phyloP scores from a whole-genome alignment of 2,329 filamentous ascomycete species.

The Thielaviopsis ethacetica region DNA sequence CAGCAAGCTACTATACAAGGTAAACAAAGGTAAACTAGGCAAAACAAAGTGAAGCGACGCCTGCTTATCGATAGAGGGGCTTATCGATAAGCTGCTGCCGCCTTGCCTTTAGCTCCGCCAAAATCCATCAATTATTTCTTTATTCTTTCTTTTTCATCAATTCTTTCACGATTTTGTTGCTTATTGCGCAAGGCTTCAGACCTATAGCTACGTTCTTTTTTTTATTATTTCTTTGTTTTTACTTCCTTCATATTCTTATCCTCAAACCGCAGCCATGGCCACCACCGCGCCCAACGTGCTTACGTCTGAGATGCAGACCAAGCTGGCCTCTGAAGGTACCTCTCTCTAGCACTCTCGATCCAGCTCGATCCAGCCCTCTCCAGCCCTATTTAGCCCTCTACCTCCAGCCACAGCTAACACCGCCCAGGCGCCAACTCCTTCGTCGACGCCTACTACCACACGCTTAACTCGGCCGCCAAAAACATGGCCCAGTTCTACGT shows the following conservation, averaged over 20 bases:
- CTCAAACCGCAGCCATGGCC: slow-evolving; percentile 2
- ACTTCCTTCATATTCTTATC: too few relatives aligned
- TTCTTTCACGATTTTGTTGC: background rate
- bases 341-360: background rate
- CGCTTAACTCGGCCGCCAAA: slow-evolving; percentile 46
- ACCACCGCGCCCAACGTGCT: slow-evolving; percentile 7
- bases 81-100: slow-evolving; percentile 1
- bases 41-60: background rate
- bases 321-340: slow-evolving; percentile 11
- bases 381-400: background rate
- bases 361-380: background rate
- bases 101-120: background rate
- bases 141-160: background rate
- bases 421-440: slow-evolving; percentile 13
- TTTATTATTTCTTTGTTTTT: background rate
- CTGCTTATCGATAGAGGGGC: slow-evolving; percentile 1
- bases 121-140: background rate
- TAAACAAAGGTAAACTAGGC: too few relatives aligned
- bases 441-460: slow-evolving; percentile 44
- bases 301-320: slow-evolving; percentile 12
- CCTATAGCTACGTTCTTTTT: background rate
- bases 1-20: background rate
- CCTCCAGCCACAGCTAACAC: too few relatives aligned
- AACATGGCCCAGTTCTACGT: slow-evolving; percentile 54
- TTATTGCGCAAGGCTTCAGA: too few relatives aligned